Evolutionary conservation across 2,329 filamentous ascomycete species (phyloP).

Genomic region (Pseudocercospora eumusae): DNA sequence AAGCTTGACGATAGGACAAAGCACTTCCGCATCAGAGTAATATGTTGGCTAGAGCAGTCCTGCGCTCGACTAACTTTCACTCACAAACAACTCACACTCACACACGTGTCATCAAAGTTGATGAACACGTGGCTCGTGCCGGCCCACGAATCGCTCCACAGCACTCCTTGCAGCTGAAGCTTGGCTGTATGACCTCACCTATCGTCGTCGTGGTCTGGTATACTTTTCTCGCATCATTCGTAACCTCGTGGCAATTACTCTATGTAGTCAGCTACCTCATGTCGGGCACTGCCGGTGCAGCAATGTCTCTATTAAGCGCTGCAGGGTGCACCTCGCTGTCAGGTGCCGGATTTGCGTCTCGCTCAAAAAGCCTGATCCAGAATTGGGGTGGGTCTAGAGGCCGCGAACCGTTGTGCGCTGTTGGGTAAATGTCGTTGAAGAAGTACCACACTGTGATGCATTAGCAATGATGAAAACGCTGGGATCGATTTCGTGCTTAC

Average conservation of each 20-base stretch:
- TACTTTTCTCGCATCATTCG: not conserved
- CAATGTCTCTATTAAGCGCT: constrained; percentile 35
- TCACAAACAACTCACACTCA: too few relatives aligned
- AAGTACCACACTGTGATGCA: constrained; percentile 78
- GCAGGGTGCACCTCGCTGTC: constrained; percentile 37
- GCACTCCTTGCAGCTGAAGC: not conserved
- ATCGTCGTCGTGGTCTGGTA: not conserved
- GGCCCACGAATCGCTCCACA: not conserved
- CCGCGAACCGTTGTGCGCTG: constrained; percentile 78
- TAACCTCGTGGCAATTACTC: constrained; percentile 1
- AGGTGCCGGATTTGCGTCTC: constrained; percentile 34
- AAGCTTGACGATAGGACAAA: too few relatives aligned
- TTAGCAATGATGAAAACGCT: constrained; percentile 11
- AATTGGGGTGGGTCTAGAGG: constrained; percentile 86
- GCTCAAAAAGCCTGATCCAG: constrained; percentile 84
- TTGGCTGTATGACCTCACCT: not conserved
- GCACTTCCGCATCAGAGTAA: too few relatives aligned
- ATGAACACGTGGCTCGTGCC: not conserved
- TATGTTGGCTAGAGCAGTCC: too few relatives aligned
- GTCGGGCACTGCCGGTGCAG: constrained; percentile 35
- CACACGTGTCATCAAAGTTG: not conserved
- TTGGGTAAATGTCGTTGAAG: constrained; percentile 94
- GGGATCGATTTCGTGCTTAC: constrained; percentile 41
- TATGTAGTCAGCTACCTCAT: constrained; percentile 20
- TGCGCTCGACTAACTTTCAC: not conserved